phyloP scores from a whole-genome alignment of 345 rosid species.

The Eucalyptus dawsonii region DNA sequence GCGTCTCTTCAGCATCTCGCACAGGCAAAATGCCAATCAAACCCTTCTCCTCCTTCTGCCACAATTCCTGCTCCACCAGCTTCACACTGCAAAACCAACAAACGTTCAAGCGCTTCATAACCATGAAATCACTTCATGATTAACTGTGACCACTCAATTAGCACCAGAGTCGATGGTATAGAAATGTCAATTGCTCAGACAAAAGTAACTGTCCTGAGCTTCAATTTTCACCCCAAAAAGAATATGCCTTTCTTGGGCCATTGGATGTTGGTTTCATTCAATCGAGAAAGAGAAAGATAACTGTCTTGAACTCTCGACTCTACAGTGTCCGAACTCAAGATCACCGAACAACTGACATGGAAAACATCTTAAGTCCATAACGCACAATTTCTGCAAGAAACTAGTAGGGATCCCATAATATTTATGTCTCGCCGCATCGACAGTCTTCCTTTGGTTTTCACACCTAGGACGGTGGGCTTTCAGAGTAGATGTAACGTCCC shows the following conservation, averaged over 20 bases:
- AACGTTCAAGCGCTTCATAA: background rate
- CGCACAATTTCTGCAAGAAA: background rate
- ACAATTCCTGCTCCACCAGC: constrained; percentile 96
- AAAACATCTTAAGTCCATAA: background rate
- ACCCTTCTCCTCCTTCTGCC: constrained; percentile 99
- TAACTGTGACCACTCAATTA: background rate
- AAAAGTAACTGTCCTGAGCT: background rate
- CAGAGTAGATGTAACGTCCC: background rate
- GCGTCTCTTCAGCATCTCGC: constrained; percentile 59
- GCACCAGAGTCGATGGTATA: background rate
- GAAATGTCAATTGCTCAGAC: background rate
- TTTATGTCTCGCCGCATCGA: background rate
- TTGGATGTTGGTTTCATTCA: background rate
- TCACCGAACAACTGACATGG: background rate
- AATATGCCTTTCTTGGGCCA: background rate
- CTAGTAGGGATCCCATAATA: background rate
- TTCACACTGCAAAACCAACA: constrained; percentile 43
- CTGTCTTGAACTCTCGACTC: background rate
- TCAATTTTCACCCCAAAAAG: background rate
- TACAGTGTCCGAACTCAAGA: background rate
- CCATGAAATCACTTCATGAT: background rate
- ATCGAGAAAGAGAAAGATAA: background rate
- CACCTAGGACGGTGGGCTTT: background rate
- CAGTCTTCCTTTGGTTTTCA: background rate
- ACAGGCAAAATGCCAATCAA: constrained; percentile 92